Percentiles rank a stretch among this genome's conserved stretches.
Evolutionary conservation across 1,284 basidiomycete species (phyloP).

Genomic region (Cryptococcus hybrid): DNA sequence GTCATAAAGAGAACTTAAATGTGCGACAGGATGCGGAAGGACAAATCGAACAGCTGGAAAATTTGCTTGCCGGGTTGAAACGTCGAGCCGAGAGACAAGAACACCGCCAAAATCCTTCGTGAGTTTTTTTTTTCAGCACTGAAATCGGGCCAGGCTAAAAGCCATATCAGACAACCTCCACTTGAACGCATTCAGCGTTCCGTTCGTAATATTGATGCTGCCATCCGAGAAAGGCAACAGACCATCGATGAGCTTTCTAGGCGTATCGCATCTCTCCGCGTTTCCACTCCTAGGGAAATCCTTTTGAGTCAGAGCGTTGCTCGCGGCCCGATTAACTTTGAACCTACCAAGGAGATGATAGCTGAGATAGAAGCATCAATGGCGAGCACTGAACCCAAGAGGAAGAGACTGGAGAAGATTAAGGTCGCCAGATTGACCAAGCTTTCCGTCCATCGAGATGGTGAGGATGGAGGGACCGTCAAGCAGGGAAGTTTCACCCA

Average conservation of each 20-base stretch:
- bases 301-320: slow-evolving; percentile 6
- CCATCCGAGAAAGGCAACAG: slow-evolving; percentile 46
- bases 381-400: background rate
- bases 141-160: background rate
- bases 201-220: slow-evolving; percentile 52
- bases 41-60: slow-evolving; percentile 48
- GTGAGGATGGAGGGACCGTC: background rate
- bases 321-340: slow-evolving; percentile 3
- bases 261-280: slow-evolving; percentile 43
- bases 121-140: background rate
- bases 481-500: background rate
- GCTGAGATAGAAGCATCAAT: slow-evolving; percentile 8
- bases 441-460: background rate
- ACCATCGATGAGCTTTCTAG: slow-evolving; percentile 52
- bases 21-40: slow-evolving; percentile 41
- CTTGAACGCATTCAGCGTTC: slow-evolving; percentile 54
- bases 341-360: slow-evolving; percentile 10
- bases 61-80: slow-evolving; percentile 36
- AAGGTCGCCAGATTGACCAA: slow-evolving; percentile 11
- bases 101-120: slow-evolving; percentile 6
- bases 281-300: slow-evolving; percentile 11
- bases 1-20: background rate
- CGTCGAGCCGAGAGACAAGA: slow-evolving; percentile 22
- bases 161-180: slow-evolving; percentile 39
- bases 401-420: slow-evolving; percentile 2